Percentiles rank a stretch among this genome's conserved stretches.
phyloP scores from a whole-genome alignment of 75 land plant genomes.

The Pinus albicaulis region DNA sequence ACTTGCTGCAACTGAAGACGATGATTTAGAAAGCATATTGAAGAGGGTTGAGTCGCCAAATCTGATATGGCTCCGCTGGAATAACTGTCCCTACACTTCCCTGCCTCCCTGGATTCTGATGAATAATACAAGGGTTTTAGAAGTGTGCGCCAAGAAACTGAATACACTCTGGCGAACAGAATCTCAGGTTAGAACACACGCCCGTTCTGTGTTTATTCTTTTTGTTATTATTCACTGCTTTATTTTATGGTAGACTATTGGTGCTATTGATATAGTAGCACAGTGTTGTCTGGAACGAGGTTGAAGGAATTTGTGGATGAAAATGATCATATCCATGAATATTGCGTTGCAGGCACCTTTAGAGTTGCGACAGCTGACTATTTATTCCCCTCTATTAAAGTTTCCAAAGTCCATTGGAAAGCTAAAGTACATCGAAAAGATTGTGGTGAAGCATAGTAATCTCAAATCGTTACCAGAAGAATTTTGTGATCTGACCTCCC shows the following conservation, averaged over 20 bases:
- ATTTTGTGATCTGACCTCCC: too few species aligned
- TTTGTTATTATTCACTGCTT: neutral
- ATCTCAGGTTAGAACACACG: neutral
- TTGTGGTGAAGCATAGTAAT: neutral
- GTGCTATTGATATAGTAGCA: neutral
- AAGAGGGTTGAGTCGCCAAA: neutral
- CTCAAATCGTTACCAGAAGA: too few species aligned
- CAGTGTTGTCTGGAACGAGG: too few species aligned
- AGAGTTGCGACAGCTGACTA: neutral
- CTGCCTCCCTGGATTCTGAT: neutral
- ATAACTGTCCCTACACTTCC: neutral
- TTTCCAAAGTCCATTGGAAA: slow-evolving; percentile 2
- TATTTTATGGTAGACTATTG: neutral
- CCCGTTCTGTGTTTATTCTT: too few species aligned
- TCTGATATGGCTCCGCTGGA: slow-evolving; percentile 3
- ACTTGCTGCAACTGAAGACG: neutral
- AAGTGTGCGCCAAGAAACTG: neutral
- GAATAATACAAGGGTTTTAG: neutral
- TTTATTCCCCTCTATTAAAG: neutral
- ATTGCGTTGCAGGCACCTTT: neutral
- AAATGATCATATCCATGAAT: neutral
- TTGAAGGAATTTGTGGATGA: neutral
- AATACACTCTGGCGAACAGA: neutral
- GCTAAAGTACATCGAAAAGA: neutral
- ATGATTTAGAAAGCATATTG: neutral